Percentiles rank a stretch among this genome's conserved stretches.
Evolutionary conservation across 768 basidiomycete genomes (phyloP).

Genomic region (Leccinum variicolor): DNA sequence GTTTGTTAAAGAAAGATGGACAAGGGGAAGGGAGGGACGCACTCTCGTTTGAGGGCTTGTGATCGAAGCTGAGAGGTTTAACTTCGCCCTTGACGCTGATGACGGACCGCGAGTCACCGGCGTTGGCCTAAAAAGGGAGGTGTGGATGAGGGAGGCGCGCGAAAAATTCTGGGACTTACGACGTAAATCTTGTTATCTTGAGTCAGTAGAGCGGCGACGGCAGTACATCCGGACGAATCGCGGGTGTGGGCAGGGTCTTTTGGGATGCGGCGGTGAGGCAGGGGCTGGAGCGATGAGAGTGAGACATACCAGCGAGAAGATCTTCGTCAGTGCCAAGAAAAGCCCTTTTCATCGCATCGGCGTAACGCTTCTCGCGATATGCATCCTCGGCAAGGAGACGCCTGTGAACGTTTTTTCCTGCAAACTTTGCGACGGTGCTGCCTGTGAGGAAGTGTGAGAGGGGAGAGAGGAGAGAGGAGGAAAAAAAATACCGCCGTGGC

Average conservation of each 20-base stretch:
- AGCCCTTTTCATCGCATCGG: constrained; percentile 76
- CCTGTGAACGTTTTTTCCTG: constrained; percentile 80
- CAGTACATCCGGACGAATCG: constrained; percentile 96
- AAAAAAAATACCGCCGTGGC: constrained; percentile 78
- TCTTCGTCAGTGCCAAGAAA: constrained; percentile 96
- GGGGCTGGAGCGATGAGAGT: not conserved
- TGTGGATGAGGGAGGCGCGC: not conserved
- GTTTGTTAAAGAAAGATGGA: not conserved
- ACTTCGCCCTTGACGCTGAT: constrained; percentile 81
- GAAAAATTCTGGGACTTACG: constrained; percentile 43
- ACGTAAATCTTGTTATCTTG: constrained; percentile 74
- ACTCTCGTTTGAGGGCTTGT: constrained; percentile 91
- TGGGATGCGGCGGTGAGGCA: constrained; percentile 3
- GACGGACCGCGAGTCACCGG: constrained; percentile 93
- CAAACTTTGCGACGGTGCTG: constrained; percentile 79
- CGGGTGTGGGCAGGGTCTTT: constrained; percentile 81
- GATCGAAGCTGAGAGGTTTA: constrained; percentile 88
- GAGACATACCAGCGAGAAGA: constrained; percentile 68
- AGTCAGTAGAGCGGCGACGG: constrained; percentile 84
- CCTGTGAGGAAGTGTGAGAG: constrained; percentile 43
- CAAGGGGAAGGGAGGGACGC: constrained; percentile 25
- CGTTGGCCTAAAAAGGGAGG: constrained; percentile 73
- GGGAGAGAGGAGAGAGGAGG: not conserved
- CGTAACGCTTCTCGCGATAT: constrained; percentile 69
- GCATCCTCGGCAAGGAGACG: constrained; percentile 69